Base-by-base conservation (phyloP, 2,329 filamentous ascomycete genomes). In the Clathrospora elynae region DNA sequence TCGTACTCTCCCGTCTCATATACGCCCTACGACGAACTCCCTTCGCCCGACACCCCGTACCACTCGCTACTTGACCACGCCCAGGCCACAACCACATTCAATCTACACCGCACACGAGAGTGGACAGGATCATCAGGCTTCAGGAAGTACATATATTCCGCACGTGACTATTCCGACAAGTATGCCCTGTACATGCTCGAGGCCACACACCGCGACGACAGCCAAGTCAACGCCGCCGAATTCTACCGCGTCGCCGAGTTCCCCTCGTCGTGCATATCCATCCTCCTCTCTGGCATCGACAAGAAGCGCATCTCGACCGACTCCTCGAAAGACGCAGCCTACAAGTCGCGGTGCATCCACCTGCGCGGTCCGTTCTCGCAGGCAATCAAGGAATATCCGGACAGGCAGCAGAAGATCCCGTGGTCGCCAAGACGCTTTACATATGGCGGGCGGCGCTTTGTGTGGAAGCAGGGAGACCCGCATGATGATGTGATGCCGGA, bases 401-500 rank as follows among this genome's bases (percentile, higher is more conserved):
- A 69, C 30, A 55, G 66, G 5, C 62, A 64, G 36, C 63, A 68
- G 25, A 69, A 67, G 49, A 61, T 68, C n/a, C 66, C 66, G 2
- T 69, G 66, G 66, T 67, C 64, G 11, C 66, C 66, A 12, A 62
- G 66, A n/a, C 61, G 66, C 17, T 68, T 69, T 39, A 68, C 52
- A 5, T 69, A 68, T 32, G 66, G 65, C 26, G 66, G 66, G 7
- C 64, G 66, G 6, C 57, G 62, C 13, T 69, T 69, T 41, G 66
- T 71, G 13, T 80, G 75, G 73, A 75, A 62, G 23, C 66, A 65
- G 6, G 73, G 69, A 13, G 56, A 70, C 14, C 71, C 74, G 2
- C 62, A 79, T 57, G 76, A 79, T 49, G 75, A 79, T 24, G 63
- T 65, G 5, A 69, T 69, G 66, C 65, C 65, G 5, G 66, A 69